Base-by-base conservation (phyloP, 768 basidiomycete species). In the Coprinopsis marcescibilis region DNA sequence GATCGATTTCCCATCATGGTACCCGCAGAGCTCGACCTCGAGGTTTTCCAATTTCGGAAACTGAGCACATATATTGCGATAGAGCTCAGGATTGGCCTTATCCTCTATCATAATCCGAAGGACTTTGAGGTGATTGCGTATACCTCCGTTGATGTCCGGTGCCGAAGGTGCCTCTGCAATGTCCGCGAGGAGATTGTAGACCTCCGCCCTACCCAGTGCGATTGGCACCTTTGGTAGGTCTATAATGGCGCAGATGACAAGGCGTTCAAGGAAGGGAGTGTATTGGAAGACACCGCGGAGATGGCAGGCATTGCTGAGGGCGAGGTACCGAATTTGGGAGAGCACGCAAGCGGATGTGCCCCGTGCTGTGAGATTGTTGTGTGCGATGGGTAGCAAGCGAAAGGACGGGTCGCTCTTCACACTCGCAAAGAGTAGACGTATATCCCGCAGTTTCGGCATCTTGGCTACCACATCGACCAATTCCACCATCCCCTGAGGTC, bases 11-110 rank as follows among this genome's bases (percentile, higher is more conserved):
- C 67, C 67, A 29, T 71, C 66, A 26, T 63, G 63, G 49, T 71
- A 70, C 36, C 68, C 68, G 52, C 71, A 73, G 3, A 65, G 54
- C 52, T 73, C 71, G 14, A 73, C 59, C 50, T 73, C 71, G 36
- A 73, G 46, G 35, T 58, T 53, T 50, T 71, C 67, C 21, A 73
- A 58, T 3, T 52, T 51, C 1, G 67, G 66, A 50, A 67, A 73
- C n/a, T 57, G 52, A 34, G 23, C 34, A 10, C 60, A 60, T n/a
- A 71, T 58, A n/a, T 55, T 49, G 13, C 46, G 50, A 45, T 66
- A 65, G 25, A 71, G 47, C 4, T 55, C 58, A 0, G 65, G 61
- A 24, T 65, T 63, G 17, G 68, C 57, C 37, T 66, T 63, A 26
- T 70, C 68, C 54, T 71, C 71, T 24, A 68, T 62, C 60, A 71